Evolutionary conservation across 805 yeast species (phyloP).

Genomic region (Candida maesae): DNA sequence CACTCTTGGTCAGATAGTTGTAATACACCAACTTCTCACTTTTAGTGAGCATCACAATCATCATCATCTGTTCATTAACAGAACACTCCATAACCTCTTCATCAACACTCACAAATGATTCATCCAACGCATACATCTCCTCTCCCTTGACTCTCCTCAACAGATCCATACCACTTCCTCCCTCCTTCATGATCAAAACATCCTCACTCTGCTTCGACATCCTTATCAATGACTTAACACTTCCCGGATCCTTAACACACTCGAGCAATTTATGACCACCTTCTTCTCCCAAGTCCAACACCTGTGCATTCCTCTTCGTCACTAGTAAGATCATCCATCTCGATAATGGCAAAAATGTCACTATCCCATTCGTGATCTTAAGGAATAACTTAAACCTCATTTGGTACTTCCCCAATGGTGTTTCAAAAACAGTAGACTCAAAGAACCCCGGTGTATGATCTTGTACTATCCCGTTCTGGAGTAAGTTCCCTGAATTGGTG

Average conservation of each 20-base stretch:
- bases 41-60: constrained; percentile 6
- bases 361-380: constrained; percentile 24
- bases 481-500: constrained; percentile 14
- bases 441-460: constrained; percentile 17
- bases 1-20: constrained; percentile 6
- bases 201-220: no score
- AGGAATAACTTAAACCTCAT: constrained; percentile 27
- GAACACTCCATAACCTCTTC: neutral
- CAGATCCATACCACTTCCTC: constrained; percentile 6
- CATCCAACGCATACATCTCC: neutral
- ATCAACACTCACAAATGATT: neutral
- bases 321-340: constrained; percentile 16
- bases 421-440: constrained; percentile 17
- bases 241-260: no score
- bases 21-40: constrained; percentile 3
- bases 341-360: constrained; percentile 20
- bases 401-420: constrained; percentile 21
- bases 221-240: no score
- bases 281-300: constrained; percentile 18
- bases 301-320: constrained; percentile 17
- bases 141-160: neutral
- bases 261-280: no score
- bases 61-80: constrained; percentile 6
- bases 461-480: constrained; percentile 26
- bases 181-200: constrained; percentile 5